These are phyloP conservation scores for Discostella pseudostelligera DNA, from an alignment of 108 stramenopile species.

Conservation along the genomic window DNA sequence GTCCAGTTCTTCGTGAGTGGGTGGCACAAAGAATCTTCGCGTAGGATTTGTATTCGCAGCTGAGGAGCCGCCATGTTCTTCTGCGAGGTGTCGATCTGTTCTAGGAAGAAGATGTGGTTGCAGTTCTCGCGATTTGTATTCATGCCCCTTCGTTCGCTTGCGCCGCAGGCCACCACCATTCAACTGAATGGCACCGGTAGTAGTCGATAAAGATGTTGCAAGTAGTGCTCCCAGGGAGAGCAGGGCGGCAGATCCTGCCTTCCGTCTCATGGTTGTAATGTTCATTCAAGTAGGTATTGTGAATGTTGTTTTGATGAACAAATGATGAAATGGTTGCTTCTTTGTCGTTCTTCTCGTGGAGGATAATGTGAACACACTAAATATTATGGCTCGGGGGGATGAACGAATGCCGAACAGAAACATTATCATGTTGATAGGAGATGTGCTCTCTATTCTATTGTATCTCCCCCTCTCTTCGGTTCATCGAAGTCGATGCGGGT, in stretches of 20 bases:
- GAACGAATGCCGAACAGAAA: too few relatives aligned
- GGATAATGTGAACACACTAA: too few relatives aligned
- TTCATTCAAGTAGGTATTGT: background rate
- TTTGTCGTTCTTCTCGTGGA: too few relatives aligned
- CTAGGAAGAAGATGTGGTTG: background rate
- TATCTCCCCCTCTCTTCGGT: too few relatives aligned
- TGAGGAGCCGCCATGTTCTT: background rate
- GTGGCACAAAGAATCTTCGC: background rate
- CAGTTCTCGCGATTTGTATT: background rate
- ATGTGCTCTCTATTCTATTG: too few relatives aligned
- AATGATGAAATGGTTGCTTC: too few relatives aligned
- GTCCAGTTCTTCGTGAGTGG: constrained; percentile 18
- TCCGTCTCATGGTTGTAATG: constrained; percentile 1
- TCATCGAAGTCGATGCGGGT: too few relatives aligned
- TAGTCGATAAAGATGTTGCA: background rate
- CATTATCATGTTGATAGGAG: too few relatives aligned
- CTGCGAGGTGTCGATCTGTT: constrained; percentile 9
- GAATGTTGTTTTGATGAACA: background rate
- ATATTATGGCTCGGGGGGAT: too few relatives aligned
- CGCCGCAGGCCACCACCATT: constrained; percentile 11
- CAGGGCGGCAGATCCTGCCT: background rate
- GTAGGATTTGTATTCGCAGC: background rate
- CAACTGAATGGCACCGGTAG: background rate
- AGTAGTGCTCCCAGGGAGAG: background rate
- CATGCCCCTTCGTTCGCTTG: background rate